Evolutionary conservation across 2,329 filamentous ascomycete species (phyloP).

Genomic region (Amphichorda felina): DNA sequence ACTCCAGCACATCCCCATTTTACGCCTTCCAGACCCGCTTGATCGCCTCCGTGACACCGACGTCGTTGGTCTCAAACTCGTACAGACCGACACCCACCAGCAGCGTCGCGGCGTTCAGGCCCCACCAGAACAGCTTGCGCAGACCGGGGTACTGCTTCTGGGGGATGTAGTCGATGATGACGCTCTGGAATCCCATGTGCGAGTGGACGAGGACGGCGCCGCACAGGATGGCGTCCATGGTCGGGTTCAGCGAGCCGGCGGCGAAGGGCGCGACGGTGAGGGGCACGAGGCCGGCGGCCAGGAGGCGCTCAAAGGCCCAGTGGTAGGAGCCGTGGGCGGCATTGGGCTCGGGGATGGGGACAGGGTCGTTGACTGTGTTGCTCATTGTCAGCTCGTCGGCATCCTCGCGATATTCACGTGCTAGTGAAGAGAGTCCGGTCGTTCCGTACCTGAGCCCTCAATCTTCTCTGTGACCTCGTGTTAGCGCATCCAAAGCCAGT

Average conservation of each 20-base stretch:
- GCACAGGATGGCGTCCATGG: conserved; percentile 77
- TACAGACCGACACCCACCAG: conserved; percentile 82
- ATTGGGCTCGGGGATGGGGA: conserved; percentile 56
- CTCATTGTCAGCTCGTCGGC: background rate
- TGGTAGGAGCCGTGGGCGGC: conserved; percentile 91
- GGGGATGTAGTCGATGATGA: conserved; percentile 88
- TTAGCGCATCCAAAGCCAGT: conserved; percentile 26
- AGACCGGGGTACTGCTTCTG: conserved; percentile 53
- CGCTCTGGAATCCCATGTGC: conserved; percentile 87
- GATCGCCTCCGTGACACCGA: conserved; percentile 82
- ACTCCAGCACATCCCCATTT: conserved; percentile 1
- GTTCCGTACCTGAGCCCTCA: conserved; percentile 55
- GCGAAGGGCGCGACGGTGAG: conserved; percentile 87
- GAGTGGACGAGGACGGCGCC: conserved; percentile 79
- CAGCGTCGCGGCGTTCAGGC: conserved; percentile 66
- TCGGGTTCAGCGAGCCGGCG: conserved; percentile 79
- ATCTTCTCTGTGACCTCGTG: conserved; percentile 48
- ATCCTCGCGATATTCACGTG: background rate
- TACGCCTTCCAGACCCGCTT: conserved; percentile 83
- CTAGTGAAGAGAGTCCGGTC: background rate
- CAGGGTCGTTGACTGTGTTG: conserved; percentile 70
- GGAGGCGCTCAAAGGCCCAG: conserved; percentile 88
- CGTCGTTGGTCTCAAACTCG: conserved; percentile 98
- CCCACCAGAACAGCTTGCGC: conserved; percentile 61
- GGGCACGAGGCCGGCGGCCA: conserved; percentile 74